Evolutionary conservation across 192 early-diverging fungal genomes (phyloP).

Genomic region (Neocallimastix lanati): DNA sequence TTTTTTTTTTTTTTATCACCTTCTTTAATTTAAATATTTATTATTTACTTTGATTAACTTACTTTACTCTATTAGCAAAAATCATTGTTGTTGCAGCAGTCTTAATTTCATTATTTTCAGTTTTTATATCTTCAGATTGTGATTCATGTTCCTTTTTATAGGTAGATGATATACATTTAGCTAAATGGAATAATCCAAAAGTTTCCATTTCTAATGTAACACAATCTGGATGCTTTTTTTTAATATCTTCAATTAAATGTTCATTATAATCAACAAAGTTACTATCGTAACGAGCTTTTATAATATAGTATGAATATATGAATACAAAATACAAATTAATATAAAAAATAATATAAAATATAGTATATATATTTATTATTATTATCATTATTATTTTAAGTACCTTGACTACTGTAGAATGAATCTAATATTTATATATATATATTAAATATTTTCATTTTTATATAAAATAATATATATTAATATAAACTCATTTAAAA

Average conservation of each 20-base stretch:
- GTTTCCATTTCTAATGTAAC: constrained; percentile 74
- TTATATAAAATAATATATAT: no score
- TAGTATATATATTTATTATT: no score
- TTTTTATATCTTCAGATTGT: neutral
- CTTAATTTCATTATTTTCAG: constrained; percentile 19
- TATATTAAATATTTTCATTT: no score
- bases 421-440: no score
- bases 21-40: neutral
- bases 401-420: no score
- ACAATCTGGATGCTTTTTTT: constrained; percentile 22
- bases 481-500: no score
- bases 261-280: constrained; percentile 66
- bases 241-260: constrained; percentile 27
- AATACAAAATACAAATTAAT: no score
- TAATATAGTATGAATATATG: no score
- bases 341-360: neutral
- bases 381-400: no score
- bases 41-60: neutral
- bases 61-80: constrained; percentile 45
- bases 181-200: constrained; percentile 65
- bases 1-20: neutral
- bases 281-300: constrained; percentile 5
- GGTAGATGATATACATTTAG: constrained; percentile 18
- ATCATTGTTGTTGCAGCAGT: constrained; percentile 67
- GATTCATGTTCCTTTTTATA: constrained; percentile 9